Conservation (phyloP, 2,329 filamentous ascomycete genomes). For the Fusarium goolgardi region DNA sequence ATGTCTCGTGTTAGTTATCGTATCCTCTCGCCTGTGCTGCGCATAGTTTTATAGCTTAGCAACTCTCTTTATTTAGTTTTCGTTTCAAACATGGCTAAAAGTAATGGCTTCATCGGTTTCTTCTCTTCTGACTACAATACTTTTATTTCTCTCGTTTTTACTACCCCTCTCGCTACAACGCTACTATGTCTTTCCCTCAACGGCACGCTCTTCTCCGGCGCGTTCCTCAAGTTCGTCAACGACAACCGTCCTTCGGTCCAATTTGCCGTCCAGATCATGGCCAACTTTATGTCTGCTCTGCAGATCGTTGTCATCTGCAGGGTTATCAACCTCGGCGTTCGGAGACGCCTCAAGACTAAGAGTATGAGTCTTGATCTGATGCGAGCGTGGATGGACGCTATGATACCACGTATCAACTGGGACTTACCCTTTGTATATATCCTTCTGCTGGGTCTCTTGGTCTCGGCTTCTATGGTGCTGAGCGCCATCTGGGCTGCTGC, state of each 20-base stretch:
- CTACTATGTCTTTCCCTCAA: slow-evolving; percentile 17
- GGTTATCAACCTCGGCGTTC: slow-evolving; percentile 18
- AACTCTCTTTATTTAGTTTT: not conserved
- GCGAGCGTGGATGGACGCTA: slow-evolving; percentile 23
- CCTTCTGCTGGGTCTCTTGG: not conserved
- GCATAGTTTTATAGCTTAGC: not conserved
- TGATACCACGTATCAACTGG: slow-evolving; percentile 25
- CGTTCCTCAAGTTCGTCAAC: slow-evolving; percentile 2
- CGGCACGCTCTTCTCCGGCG: slow-evolving; percentile 11
- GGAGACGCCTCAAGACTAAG: slow-evolving; percentile 13
- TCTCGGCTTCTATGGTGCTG: slow-evolving; percentile 22
- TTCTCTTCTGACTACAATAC: slow-evolving; percentile 22
- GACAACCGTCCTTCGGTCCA: slow-evolving; percentile 7
- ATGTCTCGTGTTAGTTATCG: not conserved
- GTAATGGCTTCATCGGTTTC: slow-evolving; percentile 11
- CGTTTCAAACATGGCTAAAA: slow-evolving; percentile 2
- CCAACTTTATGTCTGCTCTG: slow-evolving; percentile 12
- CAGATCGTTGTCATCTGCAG: slow-evolving; percentile 8
- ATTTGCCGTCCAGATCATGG: slow-evolving; percentile 13
- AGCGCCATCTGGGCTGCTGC: slow-evolving; percentile 41
- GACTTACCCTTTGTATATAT: slow-evolving; percentile 17
- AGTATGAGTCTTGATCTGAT: slow-evolving; percentile 27
- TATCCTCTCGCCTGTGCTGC: slow-evolving; percentile 1
- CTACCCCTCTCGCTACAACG: slow-evolving; percentile 10
- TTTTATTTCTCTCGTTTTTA: slow-evolving; percentile 19